Base-by-base conservation (phyloP, 495 filamentous ascomycete genomes). In the Entonaema liquescens region DNA sequence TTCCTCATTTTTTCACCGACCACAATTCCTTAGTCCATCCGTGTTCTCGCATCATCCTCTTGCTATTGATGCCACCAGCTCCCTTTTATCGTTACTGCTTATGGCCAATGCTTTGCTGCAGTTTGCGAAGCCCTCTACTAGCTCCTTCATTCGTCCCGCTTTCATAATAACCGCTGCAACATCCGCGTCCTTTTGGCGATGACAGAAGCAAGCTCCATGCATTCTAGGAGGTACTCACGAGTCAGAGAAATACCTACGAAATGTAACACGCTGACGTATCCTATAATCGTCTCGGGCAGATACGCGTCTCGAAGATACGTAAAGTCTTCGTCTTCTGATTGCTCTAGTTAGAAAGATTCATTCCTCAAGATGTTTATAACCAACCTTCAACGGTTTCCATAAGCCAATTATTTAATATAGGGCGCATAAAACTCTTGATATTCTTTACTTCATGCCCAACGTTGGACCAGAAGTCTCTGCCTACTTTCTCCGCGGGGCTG, bases 281-380 rank as follows among this genome's bases (percentile, higher is more conserved):
- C 90, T 40, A 97, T 84, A 59, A 97, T 79, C 9, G 91, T 82
- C 79, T 95, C 92, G 21, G 94, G 94, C 31, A 98, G 81, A 78
- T 94, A 96, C 4, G 86, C 86, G 26, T 84, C 84, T 63, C 92
- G 88, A 60, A 97, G 88, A 19, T 85, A 74, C 4, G 65, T 59
- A 64, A 84, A 83, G 33, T 84, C 84, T 17, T 72, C 71, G 54
- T 85, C 81, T 59, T 67, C 79, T 82, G 33, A 3, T 33, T n/a
- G 4, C 7, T 29, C 49, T n/a, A 49, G 72, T 78, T 67, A 79
- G 72, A 26, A 25, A 54, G 12, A n/a, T 1, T 17, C 8, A 1
- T 8, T 17, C 15, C 15, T 6, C 13, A 29, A 31, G 8, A 11
- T 15, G 6, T 28, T 6, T 7, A 64, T 49, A 57, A 73, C 75